A percentile compares a stretch with the other conserved stretches of the same genome.
phyloP scores from a whole-genome alignment of 371 early-diverging fungal genomes.

The Actinomortierella ambigua region DNA sequence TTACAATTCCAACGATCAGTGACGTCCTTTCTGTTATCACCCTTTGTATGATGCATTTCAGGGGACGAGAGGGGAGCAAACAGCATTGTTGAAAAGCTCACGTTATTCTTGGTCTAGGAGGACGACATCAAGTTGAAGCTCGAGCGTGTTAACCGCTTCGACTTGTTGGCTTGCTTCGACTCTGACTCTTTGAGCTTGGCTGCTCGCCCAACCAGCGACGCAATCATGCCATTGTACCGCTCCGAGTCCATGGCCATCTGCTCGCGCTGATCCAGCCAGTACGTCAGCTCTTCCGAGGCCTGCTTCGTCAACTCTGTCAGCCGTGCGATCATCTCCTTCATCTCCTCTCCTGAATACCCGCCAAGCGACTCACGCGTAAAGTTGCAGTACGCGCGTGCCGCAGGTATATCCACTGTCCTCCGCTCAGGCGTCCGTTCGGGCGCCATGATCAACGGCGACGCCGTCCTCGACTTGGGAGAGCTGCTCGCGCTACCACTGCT shows the following conservation, averaged over 20 bases:
- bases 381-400: constrained; percentile 26
- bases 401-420: constrained; percentile 28
- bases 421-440: constrained; percentile 21
- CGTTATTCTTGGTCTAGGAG: too few relatives aligned
- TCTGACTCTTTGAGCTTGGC: constrained; percentile 54
- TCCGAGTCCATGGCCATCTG: constrained; percentile 88
- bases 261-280: constrained; percentile 81
- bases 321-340: constrained; percentile 59
- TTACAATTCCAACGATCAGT: too few relatives aligned
- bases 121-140: constrained; percentile 32
- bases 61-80: too few relatives aligned
- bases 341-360: constrained; percentile 60
- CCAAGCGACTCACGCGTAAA: constrained; percentile 57
- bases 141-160: constrained; percentile 31
- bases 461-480: constrained; percentile 16
- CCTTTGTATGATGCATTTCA: too few relatives aligned
- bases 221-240: constrained; percentile 87
- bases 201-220: constrained; percentile 75
- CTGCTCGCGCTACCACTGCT: constrained; percentile 3
- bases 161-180: constrained; percentile 28
- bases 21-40: too few relatives aligned
- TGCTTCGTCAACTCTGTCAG: constrained; percentile 60
- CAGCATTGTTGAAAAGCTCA: too few relatives aligned
- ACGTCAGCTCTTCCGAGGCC: constrained; percentile 65
- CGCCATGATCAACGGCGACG: constrained; percentile 32